phyloP scores from a whole-genome alignment of 345 rosid genomes.

The Eutrema japonicum region DNA sequence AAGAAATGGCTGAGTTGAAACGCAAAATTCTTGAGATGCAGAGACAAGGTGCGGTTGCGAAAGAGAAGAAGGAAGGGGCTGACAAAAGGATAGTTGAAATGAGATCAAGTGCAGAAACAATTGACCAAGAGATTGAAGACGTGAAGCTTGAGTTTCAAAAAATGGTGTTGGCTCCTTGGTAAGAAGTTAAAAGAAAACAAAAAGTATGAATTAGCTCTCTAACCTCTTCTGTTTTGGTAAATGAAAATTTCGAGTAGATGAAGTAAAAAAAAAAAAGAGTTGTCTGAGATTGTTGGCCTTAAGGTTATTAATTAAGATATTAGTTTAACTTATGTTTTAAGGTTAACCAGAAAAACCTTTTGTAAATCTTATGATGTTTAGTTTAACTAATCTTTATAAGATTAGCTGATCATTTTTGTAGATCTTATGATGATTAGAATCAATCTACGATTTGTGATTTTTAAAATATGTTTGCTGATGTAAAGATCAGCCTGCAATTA shows the following conservation, averaged over 20 bases:
- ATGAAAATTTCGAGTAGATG: not conserved
- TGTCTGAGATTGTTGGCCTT: constrained; percentile 5
- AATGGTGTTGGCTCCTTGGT: constrained; percentile 56
- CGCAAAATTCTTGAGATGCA: constrained; percentile 50
- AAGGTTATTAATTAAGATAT: not conserved
- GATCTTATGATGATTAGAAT: too few relatives aligned
- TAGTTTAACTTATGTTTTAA: not conserved
- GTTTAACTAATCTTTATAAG: too few relatives aligned
- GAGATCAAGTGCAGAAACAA: constrained; percentile 30
- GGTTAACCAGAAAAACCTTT: not conserved
- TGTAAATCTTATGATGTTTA: not conserved
- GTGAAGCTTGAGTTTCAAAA: constrained; percentile 41
- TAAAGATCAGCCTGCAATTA: too few relatives aligned
- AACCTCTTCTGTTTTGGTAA: not conserved
- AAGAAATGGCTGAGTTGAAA: constrained; percentile 45
- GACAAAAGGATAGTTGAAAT: constrained; percentile 34
- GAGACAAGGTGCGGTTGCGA: constrained; percentile 36
- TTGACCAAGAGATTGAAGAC: constrained; percentile 27
- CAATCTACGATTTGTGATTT: too few relatives aligned
- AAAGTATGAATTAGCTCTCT: too few relatives aligned
- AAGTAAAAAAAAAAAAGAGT: not conserved
- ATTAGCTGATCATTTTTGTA: too few relatives aligned
- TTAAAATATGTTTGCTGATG: too few relatives aligned
- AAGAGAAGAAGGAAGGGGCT: constrained; percentile 40
- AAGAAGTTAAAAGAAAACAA: not conserved